These are phyloP conservation scores for Salix arbutifolia DNA, from an alignment of 345 rosid species.

Conservation along the genomic window DNA sequence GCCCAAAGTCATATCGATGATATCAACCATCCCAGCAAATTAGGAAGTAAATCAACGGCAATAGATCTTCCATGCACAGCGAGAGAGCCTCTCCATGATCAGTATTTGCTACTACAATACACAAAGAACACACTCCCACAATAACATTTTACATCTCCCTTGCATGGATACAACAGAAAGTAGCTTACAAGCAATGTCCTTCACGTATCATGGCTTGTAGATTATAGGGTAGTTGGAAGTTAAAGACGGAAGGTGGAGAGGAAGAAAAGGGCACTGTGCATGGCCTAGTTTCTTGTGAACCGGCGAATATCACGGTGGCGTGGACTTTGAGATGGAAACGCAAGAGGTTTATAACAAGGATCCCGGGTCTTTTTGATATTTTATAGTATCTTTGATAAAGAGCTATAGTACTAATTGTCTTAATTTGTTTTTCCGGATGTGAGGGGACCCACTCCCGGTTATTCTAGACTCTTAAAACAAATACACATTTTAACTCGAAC, in stretches of 20 bases:
- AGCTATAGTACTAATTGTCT: neutral
- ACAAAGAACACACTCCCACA: too few species aligned
- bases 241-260: neutral
- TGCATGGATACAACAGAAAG: constrained; percentile 17
- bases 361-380: constrained; percentile 33
- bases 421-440: neutral
- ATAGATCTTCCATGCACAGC: too few species aligned
- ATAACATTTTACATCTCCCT: neutral
- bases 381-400: neutral
- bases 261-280: constrained; percentile 5
- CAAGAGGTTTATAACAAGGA: constrained; percentile 22
- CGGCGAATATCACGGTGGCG: constrained; percentile 58
- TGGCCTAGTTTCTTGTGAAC: constrained; percentile 49
- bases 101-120: too few species aligned
- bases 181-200: neutral
- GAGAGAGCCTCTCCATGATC: too few species aligned
- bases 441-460: too few species aligned
- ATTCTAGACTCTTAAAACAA: too few species aligned
- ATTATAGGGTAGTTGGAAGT: constrained; percentile 10
- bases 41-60: too few species aligned
- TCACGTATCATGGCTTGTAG: too few species aligned
- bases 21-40: too few species aligned
- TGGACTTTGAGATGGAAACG: constrained; percentile 27
- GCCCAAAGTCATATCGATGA: too few species aligned
- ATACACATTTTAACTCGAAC: too few species aligned